These are phyloP conservation scores for Globisporangium cederbergense DNA, from an alignment of 352 stramenopile species.

Conservation along the genomic window DNA sequence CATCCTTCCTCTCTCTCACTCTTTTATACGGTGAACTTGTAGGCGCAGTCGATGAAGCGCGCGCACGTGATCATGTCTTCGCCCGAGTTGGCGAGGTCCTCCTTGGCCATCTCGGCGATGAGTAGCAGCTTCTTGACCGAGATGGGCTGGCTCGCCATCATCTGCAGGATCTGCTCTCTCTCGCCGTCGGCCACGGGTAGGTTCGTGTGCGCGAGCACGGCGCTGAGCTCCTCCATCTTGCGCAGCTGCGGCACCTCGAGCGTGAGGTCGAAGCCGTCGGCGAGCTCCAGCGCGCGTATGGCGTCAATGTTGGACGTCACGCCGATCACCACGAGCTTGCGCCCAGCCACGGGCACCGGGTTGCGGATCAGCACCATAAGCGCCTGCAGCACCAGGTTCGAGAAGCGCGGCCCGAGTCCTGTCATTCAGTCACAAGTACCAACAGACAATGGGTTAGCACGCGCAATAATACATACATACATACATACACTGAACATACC, in stretches of 20 bases:
- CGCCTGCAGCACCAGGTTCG: conserved; percentile 98
- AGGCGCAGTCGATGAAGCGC: conserved; percentile 81
- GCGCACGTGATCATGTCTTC: conserved; percentile 69
- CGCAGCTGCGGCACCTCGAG: conserved; percentile 91
- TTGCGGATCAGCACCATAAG: conserved; percentile 99
- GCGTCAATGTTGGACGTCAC: conserved; percentile 91
- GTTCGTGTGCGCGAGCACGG: conserved; percentile 78
- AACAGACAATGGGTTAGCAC: neutral
- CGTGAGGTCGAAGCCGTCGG: conserved; percentile 93
- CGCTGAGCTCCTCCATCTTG: conserved; percentile 86
- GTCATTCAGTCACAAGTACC: neutral
- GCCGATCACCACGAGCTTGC: conserved; percentile 95
- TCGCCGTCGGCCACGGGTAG: conserved; percentile 70
- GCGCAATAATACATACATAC: neutral
- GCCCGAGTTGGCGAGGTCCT: conserved; percentile 63
- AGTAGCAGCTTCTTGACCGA: conserved; percentile 98
- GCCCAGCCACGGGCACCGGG: conserved; percentile 88
- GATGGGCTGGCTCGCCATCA: conserved; percentile 91
- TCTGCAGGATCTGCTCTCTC: conserved; percentile 60
- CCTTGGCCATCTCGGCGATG: conserved; percentile 96
- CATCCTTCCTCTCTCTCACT: neutral
- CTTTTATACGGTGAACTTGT: conserved; percentile 62
- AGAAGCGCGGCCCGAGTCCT: conserved; percentile 96
- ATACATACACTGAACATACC: conserved; percentile 32
- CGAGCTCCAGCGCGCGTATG: conserved; percentile 92